A percentile compares a stretch with the other conserved stretches of the same genome.
Evolutionary conservation across 2,329 filamentous ascomycete genomes (phyloP).

Genomic region (Phoma sp.): DNA sequence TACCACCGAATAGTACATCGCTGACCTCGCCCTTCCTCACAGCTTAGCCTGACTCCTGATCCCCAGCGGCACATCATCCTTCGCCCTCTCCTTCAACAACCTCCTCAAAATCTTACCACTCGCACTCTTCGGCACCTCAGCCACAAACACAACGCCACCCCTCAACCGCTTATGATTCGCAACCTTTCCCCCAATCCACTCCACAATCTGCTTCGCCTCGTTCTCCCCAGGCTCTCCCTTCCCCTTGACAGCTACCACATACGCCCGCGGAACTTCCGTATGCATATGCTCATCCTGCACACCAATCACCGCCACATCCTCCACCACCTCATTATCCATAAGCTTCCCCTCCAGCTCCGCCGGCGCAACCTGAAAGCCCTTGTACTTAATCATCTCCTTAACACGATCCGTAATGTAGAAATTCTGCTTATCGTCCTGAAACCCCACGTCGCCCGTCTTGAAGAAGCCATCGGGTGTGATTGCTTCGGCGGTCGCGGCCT

Average conservation of each 20-base stretch:
- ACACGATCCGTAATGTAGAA: slow-evolving; percentile 43
- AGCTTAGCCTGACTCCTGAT: slow-evolving; percentile 22
- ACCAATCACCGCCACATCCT: slow-evolving; percentile 38
- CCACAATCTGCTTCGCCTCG: slow-evolving; percentile 23
- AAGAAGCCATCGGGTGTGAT: slow-evolving; percentile 74
- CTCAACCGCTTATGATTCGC: slow-evolving; percentile 40
- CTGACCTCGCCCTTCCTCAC: slow-evolving; percentile 1
- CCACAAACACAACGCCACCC: slow-evolving; percentile 51
- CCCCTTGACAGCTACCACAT: slow-evolving; percentile 31
- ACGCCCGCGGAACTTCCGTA: slow-evolving; percentile 40
- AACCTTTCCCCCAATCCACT: slow-evolving; percentile 33
- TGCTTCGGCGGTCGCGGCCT: slow-evolving; percentile 71
- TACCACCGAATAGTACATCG: not conserved
- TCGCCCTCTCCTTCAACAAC: slow-evolving; percentile 31
- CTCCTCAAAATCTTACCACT: slow-evolving; percentile 57
- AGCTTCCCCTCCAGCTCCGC: slow-evolving; percentile 40
- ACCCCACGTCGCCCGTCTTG: slow-evolving; percentile 41
- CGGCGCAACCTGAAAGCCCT: slow-evolving; percentile 41
- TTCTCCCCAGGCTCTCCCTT: slow-evolving; percentile 15
- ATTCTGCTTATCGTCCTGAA: slow-evolving; percentile 33
- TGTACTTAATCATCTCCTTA: slow-evolving; percentile 45
- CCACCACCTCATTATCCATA: slow-evolving; percentile 31
- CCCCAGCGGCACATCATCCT: slow-evolving; percentile 26
- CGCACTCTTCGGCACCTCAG: slow-evolving; percentile 57
- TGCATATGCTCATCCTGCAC: slow-evolving; percentile 36